A percentile compares a stretch with the other conserved stretches of the same genome.
Evolutionary conservation across 2,329 filamentous ascomycete species (phyloP).

Genomic region (Microdochium trichocladiopsis): DNA sequence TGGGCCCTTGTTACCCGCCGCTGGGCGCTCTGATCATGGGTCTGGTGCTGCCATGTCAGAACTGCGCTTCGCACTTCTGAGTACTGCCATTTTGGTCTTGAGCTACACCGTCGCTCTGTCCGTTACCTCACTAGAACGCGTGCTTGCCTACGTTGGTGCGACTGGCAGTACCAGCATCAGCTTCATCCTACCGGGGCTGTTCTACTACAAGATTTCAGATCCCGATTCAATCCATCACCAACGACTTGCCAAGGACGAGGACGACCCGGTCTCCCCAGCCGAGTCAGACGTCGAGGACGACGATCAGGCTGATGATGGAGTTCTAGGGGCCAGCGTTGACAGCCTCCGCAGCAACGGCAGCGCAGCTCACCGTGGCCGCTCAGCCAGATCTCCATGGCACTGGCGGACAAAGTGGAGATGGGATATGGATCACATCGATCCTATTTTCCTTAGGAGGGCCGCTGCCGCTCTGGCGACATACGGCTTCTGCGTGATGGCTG

Average conservation of each 20-base stretch:
- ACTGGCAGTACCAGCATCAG: conserved; percentile 94
- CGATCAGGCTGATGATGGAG: conserved; percentile 35
- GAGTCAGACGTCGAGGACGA: conserved; percentile 35
- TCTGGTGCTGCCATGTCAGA: conserved; percentile 68
- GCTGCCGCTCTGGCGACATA: conserved; percentile 76
- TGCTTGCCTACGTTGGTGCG: conserved; percentile 90
- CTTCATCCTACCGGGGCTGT: conserved; percentile 91
- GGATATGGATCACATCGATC: conserved; percentile 57
- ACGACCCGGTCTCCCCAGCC: conserved; percentile 61
- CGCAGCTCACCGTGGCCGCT: conserved; percentile 21
- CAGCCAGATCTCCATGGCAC: conserved; percentile 34
- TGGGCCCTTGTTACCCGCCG: conserved; percentile 33
- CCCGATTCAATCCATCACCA: conserved; percentile 85
- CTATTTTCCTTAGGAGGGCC: conserved; percentile 60
- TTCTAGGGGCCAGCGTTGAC: conserved; percentile 35
- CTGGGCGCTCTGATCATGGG: conserved; percentile 41
- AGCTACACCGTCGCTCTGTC: conserved; percentile 88
- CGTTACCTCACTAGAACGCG: conserved; percentile 80
- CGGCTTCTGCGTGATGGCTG: conserved; percentile 79
- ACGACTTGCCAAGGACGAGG: conserved; percentile 81
- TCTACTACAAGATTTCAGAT: conserved; percentile 97
- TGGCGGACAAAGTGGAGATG: conserved; percentile 51
- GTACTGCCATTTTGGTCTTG: conserved; percentile 74
- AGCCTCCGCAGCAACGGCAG: conserved; percentile 36
- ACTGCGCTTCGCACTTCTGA: conserved; percentile 80